Base-by-base conservation (phyloP, 495 filamentous ascomycete genomes). In the Penicillium egyptiacum region DNA sequence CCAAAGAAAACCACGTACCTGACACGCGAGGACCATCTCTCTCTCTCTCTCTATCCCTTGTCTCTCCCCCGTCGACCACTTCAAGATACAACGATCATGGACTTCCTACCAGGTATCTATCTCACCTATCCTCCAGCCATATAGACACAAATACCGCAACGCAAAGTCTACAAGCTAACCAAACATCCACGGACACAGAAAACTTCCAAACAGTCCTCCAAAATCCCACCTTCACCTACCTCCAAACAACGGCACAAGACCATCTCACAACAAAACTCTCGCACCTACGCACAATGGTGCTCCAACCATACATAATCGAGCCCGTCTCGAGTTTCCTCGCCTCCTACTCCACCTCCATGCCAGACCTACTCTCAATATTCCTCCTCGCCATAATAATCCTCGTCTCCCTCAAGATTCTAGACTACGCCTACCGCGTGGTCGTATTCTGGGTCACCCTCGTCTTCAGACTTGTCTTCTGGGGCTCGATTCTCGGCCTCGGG, bases 371-470 rank as follows among this genome's bases (percentile, higher is more conserved):
- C 43, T 83, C 86, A 17, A 70, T 88, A 53, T 64, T 86, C 5
- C 66, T 81, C 35, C 71, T 88, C 14, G 60, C 82, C 1, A 53
- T 85, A 40, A 57, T 83, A 42, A 62, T 92, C 31, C 65, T 90
- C 56, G 48, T 90, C 46, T 81, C 81, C 17, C 70, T 92, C 57
- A 82, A 86, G 65, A 63, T 91, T 51, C 70, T 94, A n/a, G 73
- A 84, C 64, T 84, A 85, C 67, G 70, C 87, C 25, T 83, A 82
- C 46, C 79, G 88, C 35, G 70, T 89, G 3, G 72, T 95, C 51
- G 76, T 91, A 65, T 93, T 83, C 69, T 91, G 89, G 84, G 78
- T 89, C n/a, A 66, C 75, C 40, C 64, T 93, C 45, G 78, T 74
- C 6, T 64, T 88, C 53, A 67, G 79, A 28, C 17, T 90, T 42